Base-by-base conservation (phyloP, 2,329 filamentous ascomycete species). In the Penicillium fuscoglaucum region DNA sequence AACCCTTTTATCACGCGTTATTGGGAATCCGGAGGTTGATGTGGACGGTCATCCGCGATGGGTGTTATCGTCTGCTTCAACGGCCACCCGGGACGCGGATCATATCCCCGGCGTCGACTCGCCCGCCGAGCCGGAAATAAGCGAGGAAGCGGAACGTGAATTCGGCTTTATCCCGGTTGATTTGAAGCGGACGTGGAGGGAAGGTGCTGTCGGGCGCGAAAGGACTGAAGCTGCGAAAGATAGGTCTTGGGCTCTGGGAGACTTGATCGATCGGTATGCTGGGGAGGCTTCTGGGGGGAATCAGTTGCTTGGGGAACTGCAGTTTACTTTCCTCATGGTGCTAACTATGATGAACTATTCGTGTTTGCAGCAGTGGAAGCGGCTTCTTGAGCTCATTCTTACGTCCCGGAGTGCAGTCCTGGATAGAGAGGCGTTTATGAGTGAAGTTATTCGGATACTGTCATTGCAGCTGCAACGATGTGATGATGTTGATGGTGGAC, bases 331-430 rank as follows among this genome's bases (percentile, higher is more conserved):
- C 64, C 71, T 87, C 10, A 87, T 85, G 82, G 78, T 85, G 2
- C 67, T 88, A 58, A 86, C 84, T 6, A 75, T 88, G 61, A 86
- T 86, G 76, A 88, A 88, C 68, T 87, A 83, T 68, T 87, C 84
- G 2, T 87, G 85, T 66, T 73, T 87, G 4, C 84, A 87, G 68
- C 85, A 88, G 68, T 88, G 86, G 86, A 87, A 85, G 67, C 74
- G 86, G 39, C 63, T 88, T 12, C 72, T 88, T 10, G 74, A 74
- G 1, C 71, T 88, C 26, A 73, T 87, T 8, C 74, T 88, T 50
- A 87, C 84, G 0, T 87, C 83, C 65, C 78, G 76, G 19, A 69
- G 68, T 41, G 84, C 84, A 2, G 77, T 87, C 17, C 57, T 64
- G 10, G 76, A 80, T 24, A 74, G 79, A 2, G 73, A 82, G 31